phyloP scores from a whole-genome alignment of 768 basidiomycete genomes.

The Tephrocybe sp. region DNA sequence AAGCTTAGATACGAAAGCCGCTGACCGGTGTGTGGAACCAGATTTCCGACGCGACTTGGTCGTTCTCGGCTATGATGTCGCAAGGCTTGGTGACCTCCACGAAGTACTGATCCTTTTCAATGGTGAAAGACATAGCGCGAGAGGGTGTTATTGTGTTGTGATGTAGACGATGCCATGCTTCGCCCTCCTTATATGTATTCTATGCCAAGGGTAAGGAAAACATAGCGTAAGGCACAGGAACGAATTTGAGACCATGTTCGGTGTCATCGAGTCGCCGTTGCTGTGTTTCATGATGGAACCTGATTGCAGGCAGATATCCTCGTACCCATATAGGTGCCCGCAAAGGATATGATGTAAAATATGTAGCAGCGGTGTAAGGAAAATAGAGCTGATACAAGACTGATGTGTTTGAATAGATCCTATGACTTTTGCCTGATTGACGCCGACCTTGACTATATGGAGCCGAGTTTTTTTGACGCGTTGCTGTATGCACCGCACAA shows the following conservation, averaged over 20 bases:
- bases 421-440: too few species aligned
- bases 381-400: too few species aligned
- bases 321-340: too few species aligned
- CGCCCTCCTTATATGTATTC: background rate
- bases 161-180: background rate
- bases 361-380: too few species aligned
- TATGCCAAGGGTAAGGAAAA: too few species aligned
- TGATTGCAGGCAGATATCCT: too few species aligned
- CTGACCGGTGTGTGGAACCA: slow-evolving; percentile 28
- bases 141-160: background rate
- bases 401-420: too few species aligned
- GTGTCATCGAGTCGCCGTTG: background rate
- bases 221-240: background rate
- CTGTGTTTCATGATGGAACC: too few species aligned
- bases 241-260: background rate
- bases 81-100: slow-evolving; percentile 1
- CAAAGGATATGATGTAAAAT: background rate
- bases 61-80: slow-evolving; percentile 11
- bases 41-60: slow-evolving; percentile 16
- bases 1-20: background rate
- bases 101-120: slow-evolving; percentile 17
- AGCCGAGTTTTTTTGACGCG: too few species aligned
- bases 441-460: too few species aligned
- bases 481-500: too few species aligned
- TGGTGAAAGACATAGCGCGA: slow-evolving; percentile 15